Conservation (phyloP, 2,329 filamentous ascomycete species). For the Fusarium metavorans region DNA sequence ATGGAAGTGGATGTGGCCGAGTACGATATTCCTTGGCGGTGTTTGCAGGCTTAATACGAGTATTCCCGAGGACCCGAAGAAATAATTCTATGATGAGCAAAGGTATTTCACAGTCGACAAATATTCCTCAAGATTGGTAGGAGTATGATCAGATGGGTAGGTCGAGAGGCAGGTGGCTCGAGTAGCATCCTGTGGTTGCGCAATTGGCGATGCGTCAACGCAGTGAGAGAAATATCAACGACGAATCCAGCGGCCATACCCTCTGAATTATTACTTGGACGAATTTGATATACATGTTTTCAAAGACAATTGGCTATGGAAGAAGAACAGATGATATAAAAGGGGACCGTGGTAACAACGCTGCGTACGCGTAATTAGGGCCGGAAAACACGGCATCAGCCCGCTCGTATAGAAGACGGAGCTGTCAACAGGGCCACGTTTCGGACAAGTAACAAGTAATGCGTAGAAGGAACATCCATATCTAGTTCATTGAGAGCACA, state of each 20-base stretch:
- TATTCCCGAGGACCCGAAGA: neutral
- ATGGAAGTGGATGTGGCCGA: neutral
- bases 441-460: neutral
- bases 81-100: neutral
- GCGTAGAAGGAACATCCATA: neutral
- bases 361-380: neutral
- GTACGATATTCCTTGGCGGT: neutral
- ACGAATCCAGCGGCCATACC: neutral
- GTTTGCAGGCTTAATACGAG: neutral
- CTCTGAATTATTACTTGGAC: neutral
- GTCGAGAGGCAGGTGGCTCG: neutral
- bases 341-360: neutral
- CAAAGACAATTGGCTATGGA: neutral
- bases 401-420: neutral
- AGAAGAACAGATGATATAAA: neutral
- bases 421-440: neutral
- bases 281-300: neutral
- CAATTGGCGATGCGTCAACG: neutral
- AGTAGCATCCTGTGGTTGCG: neutral
- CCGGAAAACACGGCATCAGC: neutral
- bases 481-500: neutral
- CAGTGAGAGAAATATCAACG: neutral
- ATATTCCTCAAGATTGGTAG: neutral
- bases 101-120: neutral
- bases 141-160: neutral